These are phyloP conservation scores for Ogataea methanolica DNA, from an alignment of 805 yeast species.

Conservation along the genomic window DNA sequence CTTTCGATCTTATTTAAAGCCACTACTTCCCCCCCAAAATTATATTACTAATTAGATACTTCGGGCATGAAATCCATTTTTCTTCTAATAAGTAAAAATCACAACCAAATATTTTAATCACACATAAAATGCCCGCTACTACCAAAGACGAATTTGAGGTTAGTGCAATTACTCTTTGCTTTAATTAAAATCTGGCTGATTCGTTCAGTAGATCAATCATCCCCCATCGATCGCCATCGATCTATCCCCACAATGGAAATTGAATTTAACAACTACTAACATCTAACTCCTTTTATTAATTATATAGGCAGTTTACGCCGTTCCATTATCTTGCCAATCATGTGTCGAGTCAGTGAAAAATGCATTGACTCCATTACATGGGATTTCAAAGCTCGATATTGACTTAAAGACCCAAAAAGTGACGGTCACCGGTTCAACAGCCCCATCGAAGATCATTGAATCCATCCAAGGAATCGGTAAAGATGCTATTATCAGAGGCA, in stretches of 20 bases:
- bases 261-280: background rate
- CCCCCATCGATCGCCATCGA: no score
- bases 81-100: background rate
- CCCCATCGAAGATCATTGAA: constrained; percentile 72
- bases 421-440: constrained; percentile 58
- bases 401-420: constrained; percentile 60
- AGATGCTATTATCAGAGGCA: constrained; percentile 90
- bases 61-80: no score
- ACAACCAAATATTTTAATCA: background rate
- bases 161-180: constrained; percentile 2
- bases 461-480: constrained; percentile 71
- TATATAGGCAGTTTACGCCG: constrained; percentile 69
- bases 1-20: no score
- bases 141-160: constrained; percentile 18
- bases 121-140: constrained; percentile 13
- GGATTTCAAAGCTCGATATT: constrained; percentile 48
- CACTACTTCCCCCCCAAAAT: no score
- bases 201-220: no score
- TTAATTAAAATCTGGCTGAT: no score
- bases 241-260: no score
- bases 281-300: background rate
- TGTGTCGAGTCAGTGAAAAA: constrained; percentile 59
- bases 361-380: constrained; percentile 48
- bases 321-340: constrained; percentile 73
- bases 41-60: no score